Evolutionary conservation across 495 filamentous ascomycete species (phyloP), one percentile per base, ranked within the genome.

Genomic region (Hypomontagnella submonticulosa): DNA sequence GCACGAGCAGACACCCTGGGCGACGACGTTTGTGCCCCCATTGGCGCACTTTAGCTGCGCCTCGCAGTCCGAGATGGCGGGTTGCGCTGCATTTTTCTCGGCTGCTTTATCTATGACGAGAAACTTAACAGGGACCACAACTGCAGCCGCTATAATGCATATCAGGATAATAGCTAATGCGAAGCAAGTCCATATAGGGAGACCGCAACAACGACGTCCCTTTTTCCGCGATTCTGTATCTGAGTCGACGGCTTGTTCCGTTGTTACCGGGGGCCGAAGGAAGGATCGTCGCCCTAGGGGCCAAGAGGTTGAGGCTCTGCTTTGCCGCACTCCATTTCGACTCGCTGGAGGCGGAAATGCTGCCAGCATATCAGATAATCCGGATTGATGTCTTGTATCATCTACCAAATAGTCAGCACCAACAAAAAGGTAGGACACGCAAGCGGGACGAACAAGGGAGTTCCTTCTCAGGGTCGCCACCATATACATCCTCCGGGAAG

Each of bases 331-430:
- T 48, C 76, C 76, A 53, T 69, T 83, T 15, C 85, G 86, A 4
- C 83, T 87, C 6, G 81, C 81, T 4, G 95, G 93, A 9, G 93
- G 90, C 6, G 95, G 95, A 60, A 99, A 99, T 11, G 92, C 91
- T 10, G 91, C 90, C 4, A 99, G 82, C 72, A 97, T 97, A 70
- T 96, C 93, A 12, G 92, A 93, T 41, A 99, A 81, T 4, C 81
- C 80, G 12, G 66, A 93, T 84, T 76, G 83, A 62, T 76, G 81
- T 68, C 78, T 85, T 61, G 71, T 67, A 32, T 70, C 72, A 65
- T 62, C 75, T 80, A 40, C 66, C 62, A 30, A 76, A 67, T n/a
- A 64, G 41, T 81, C 74, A 79, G 78, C 38, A 41, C 13, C 23
- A 27, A 15, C 32, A 7, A 34, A 51, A 43, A 2, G 19, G 10